These are phyloP conservation scores for Lithospermum erythrorhizon DNA, from an alignment of 257 asterid genomes.

Conservation along the genomic window DNA sequence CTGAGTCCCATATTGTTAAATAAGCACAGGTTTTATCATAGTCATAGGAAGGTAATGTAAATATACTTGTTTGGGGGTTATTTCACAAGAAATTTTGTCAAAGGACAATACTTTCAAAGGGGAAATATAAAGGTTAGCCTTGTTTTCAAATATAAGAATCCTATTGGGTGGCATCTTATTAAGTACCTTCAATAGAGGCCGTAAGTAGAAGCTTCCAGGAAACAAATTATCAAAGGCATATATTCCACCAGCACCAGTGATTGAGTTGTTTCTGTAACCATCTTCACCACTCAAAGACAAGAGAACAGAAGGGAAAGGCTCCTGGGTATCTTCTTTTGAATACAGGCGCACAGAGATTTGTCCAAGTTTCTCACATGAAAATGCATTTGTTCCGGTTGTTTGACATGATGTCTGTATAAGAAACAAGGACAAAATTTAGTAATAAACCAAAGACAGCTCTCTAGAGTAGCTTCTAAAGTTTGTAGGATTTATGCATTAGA, in stretches of 20 bases:
- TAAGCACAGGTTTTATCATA: not conserved
- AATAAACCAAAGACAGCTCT: not conserved
- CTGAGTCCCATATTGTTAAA: not conserved
- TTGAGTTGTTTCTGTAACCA: constrained; percentile 93
- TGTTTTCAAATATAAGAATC: not conserved
- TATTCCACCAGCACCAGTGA: constrained; percentile 71
- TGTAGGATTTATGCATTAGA: not conserved
- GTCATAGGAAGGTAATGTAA: not conserved
- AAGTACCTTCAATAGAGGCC: constrained; percentile 88
- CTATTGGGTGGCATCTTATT: constrained; percentile 1
- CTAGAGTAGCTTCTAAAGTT: not conserved
- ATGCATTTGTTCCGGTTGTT: constrained; percentile 57
- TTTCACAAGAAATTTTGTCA: not conserved
- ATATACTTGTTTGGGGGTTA: not conserved
- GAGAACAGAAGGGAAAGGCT: constrained; percentile 78
- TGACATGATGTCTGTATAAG: constrained; percentile 79
- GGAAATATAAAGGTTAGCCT: not conserved
- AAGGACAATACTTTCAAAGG: not conserved
- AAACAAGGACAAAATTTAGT: constrained; percentile 16
- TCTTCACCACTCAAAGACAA: constrained; percentile 94
- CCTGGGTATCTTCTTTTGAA: constrained; percentile 52
- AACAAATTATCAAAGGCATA: constrained; percentile 63
- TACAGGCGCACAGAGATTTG: constrained; percentile 61
- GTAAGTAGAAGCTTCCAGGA: constrained; percentile 94
- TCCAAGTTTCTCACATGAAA: constrained; percentile 87